A percentile compares a stretch with the other conserved stretches of the same genome.
These are phyloP conservation scores for Naganishia sp. DNA, from an alignment of 1,284 basidiomycete genomes.

Conservation along the genomic window DNA sequence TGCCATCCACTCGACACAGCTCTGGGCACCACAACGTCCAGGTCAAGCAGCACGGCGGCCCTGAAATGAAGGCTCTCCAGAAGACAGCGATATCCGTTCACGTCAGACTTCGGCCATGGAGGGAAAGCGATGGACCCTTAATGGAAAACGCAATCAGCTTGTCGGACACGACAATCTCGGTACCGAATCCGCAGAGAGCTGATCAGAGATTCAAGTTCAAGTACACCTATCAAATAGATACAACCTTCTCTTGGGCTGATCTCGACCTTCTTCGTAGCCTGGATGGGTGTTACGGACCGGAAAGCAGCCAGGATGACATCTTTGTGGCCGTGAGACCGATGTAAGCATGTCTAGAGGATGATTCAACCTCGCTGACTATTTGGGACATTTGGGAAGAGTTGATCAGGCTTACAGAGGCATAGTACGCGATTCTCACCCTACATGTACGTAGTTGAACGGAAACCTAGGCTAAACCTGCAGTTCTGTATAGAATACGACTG, in stretches of 20 bases:
- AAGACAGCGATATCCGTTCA: conserved; percentile 32
- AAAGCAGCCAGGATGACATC: conserved; percentile 38
- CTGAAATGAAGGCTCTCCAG: not conserved
- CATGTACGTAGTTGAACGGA: too few species aligned
- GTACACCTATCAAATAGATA: conserved; percentile 14
- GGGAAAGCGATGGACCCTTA: conserved; percentile 30
- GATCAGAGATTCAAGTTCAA: conserved; percentile 20
- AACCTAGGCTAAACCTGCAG: too few species aligned
- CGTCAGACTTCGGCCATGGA: conserved; percentile 37
- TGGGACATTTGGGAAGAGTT: conserved; percentile 27
- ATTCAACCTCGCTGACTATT: not conserved
- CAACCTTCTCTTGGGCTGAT: conserved; percentile 14
- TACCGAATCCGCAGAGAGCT: conserved; percentile 32
- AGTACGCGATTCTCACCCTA: conserved; percentile 32
- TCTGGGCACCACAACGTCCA: not conserved
- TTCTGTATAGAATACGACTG: conserved; percentile 38
- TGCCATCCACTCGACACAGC: too few species aligned
- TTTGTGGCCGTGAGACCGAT: conserved; percentile 38
- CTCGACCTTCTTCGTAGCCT: conserved; percentile 37
- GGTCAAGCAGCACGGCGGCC: not conserved
- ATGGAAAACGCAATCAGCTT: conserved; percentile 30
- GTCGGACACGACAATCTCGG: conserved; percentile 25
- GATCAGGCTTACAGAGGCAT: conserved; percentile 38
- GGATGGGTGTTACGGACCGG: conserved; percentile 37
- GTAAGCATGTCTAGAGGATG: conserved; percentile 34